phyloP scores from a whole-genome alignment of 2,329 filamentous ascomycete species.

The Trichoderma breve region DNA sequence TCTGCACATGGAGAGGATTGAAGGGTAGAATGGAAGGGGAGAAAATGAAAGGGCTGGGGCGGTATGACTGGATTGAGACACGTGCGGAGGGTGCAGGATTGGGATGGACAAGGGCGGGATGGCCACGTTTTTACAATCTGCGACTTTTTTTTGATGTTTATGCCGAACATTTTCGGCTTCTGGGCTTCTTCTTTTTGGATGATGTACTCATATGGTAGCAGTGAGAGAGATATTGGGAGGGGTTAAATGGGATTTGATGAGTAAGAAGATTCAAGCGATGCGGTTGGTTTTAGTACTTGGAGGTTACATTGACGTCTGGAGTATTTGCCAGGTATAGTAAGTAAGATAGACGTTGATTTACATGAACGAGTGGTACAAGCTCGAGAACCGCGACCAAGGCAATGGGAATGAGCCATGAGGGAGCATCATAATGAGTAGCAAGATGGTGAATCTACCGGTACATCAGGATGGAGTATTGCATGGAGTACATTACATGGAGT shows the following conservation, averaged over 20 bases:
- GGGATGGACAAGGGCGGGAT: neutral
- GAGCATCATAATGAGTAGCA: neutral
- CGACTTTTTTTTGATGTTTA: neutral
- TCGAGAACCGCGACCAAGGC: neutral
- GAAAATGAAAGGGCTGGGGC: neutral
- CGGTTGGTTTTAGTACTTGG: neutral
- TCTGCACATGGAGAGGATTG: neutral
- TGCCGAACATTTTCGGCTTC: neutral
- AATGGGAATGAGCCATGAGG: neutral
- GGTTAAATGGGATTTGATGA: neutral
- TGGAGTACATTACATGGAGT: neutral
- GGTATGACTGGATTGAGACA: neutral
- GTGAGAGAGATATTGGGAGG: neutral
- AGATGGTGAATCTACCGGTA: neutral
- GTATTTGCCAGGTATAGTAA: neutral
- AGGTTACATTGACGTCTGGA: neutral
- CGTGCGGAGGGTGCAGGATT: slow-evolving; percentile 1
- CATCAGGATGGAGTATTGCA: neutral
- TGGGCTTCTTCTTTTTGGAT: neutral
- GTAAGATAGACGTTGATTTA: neutral
- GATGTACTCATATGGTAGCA: neutral
- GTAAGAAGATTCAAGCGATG: neutral
- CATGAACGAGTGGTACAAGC: neutral
- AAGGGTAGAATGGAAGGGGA: too few species aligned
- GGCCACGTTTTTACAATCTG: slow-evolving; percentile 12